These are phyloP conservation scores for Wickerhamiella domercqiae DNA, from an alignment of 805 yeast genomes.

Conservation along the genomic window DNA sequence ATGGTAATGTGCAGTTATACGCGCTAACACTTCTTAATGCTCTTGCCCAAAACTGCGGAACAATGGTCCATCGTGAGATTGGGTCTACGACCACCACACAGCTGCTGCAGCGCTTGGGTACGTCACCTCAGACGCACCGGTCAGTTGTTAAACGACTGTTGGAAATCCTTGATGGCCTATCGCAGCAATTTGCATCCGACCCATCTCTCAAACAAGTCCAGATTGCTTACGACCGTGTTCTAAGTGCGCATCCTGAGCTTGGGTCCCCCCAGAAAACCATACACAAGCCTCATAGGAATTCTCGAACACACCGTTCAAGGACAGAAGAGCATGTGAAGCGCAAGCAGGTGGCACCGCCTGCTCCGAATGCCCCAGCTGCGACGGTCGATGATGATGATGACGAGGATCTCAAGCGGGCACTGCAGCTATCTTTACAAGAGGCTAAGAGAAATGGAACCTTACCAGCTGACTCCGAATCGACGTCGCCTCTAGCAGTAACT, in stretches of 20 bases:
- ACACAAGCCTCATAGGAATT: neutral
- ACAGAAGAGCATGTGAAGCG: neutral
- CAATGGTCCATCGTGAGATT: slow-evolving; percentile 46
- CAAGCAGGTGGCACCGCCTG: neutral
- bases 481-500: neutral
- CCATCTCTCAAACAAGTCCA: slow-evolving; percentile 60
- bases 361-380: slow-evolving; percentile 19
- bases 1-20: slow-evolving; percentile 53
- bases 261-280: slow-evolving; percentile 27
- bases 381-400: slow-evolving; percentile 39
- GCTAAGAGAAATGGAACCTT: slow-evolving; percentile 3
- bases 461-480: neutral
- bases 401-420: slow-evolving; percentile 59
- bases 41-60: slow-evolving; percentile 64
- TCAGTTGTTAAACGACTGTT: slow-evolving; percentile 51
- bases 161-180: slow-evolving; percentile 53
- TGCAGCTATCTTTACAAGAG: slow-evolving; percentile 14
- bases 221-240: slow-evolving; percentile 41
- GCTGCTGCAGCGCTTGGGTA: slow-evolving; percentile 33
- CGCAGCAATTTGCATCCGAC: slow-evolving; percentile 50
- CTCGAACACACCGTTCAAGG: neutral
- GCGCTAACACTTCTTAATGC: slow-evolving; percentile 38
- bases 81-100: slow-evolving; percentile 41
- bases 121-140: slow-evolving; percentile 43
- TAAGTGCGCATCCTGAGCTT: slow-evolving; percentile 27